Percentiles rank a stretch among this genome's conserved stretches.
Conservation (phyloP, 108 stramenopile species). For the Skeletonema menzelii region DNA sequence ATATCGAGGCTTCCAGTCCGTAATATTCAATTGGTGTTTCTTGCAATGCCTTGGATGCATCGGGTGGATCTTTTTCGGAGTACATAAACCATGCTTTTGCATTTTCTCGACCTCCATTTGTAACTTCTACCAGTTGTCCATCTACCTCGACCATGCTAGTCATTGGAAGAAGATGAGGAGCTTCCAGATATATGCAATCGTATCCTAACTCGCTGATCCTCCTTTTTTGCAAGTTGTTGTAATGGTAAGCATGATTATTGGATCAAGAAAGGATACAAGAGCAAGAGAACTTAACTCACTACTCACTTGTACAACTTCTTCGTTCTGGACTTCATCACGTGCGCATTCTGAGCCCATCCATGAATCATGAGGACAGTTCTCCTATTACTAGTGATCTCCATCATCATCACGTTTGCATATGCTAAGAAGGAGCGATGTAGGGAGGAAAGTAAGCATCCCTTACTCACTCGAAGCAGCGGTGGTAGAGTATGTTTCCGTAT, state of each 20-base stretch:
- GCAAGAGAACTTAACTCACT: too few species aligned
- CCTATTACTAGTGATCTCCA: background rate
- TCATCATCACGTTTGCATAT: background rate
- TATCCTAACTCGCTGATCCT: slow-evolving; percentile 47
- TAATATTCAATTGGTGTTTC: slow-evolving; percentile 32
- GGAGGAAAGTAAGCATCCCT: too few species aligned
- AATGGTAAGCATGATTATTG: background rate
- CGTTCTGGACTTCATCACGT: slow-evolving; percentile 44
- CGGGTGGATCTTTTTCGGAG: slow-evolving; percentile 26
- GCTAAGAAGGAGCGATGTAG: too few species aligned
- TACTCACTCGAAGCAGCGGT: background rate
- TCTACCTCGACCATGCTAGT: slow-evolving; percentile 35
- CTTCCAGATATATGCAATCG: slow-evolving; percentile 49
- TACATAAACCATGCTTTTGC: slow-evolving; percentile 63
- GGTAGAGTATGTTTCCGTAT: background rate
- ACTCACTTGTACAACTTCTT: slow-evolving; percentile 44
- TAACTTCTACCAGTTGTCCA: slow-evolving; percentile 14
- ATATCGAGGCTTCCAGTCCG: slow-evolving; percentile 48
- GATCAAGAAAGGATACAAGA: background rate
- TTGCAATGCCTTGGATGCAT: slow-evolving; percentile 26
- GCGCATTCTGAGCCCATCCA: slow-evolving; percentile 61
- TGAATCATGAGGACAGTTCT: slow-evolving; percentile 42
- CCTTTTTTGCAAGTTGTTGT: background rate
- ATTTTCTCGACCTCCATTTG: slow-evolving; percentile 45
- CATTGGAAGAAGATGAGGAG: slow-evolving; percentile 47